Evolutionary conservation across 2,329 filamentous ascomycete genomes (phyloP).

Genomic region (Acephala macrosclerotiorum): DNA sequence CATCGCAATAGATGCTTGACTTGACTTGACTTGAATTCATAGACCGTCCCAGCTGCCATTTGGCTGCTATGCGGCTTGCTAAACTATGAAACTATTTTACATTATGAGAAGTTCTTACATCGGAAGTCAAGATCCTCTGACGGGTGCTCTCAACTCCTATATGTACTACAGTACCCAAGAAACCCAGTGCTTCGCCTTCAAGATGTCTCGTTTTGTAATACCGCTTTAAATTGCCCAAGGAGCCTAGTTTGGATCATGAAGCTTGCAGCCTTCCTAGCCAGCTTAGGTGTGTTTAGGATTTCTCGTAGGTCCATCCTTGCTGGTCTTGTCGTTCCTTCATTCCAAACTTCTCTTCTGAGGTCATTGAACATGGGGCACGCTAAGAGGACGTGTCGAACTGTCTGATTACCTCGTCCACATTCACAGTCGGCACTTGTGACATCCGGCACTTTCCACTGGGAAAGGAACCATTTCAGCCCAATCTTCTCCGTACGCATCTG

Average conservation of each 20-base stretch:
- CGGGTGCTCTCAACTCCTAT: neutral
- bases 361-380: slow-evolving; percentile 13
- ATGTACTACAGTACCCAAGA: slow-evolving; percentile 10
- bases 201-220: slow-evolving; percentile 16
- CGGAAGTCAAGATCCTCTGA: no score
- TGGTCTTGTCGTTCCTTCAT: slow-evolving; percentile 15
- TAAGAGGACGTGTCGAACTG: slow-evolving; percentile 13
- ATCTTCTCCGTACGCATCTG: no score
- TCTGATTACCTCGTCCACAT: slow-evolving; percentile 7
- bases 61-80: no score
- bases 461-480: no score
- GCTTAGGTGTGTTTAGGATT: slow-evolving; percentile 15
- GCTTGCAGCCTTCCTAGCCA: slow-evolving; percentile 14
- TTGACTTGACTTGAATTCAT: no score
- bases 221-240: slow-evolving; percentile 12
- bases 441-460: no score
- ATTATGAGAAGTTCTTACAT: no score
- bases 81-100: no score
- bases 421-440: no score
- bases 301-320: slow-evolving; percentile 14
- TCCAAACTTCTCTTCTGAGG: slow-evolving; percentile 16
- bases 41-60: no score
- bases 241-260: slow-evolving; percentile 17
- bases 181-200: slow-evolving; percentile 12
- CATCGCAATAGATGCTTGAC: no score